Percentiles rank a stretch among this genome's conserved stretches.
phyloP scores from a whole-genome alignment of 805 yeast species.

The Wickerhamiella australiensis region DNA sequence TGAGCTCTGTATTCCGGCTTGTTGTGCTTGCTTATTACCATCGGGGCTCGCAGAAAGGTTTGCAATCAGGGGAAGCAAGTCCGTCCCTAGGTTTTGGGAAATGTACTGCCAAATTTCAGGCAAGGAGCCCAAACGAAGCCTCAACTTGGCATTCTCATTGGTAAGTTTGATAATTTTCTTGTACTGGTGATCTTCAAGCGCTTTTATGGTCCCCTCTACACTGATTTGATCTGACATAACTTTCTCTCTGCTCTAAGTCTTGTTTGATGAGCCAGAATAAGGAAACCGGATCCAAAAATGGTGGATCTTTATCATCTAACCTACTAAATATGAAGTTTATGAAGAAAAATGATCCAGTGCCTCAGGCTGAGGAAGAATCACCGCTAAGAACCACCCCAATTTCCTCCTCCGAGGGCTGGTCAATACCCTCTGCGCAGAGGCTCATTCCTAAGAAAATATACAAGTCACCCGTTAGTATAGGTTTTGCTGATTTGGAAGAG shows the following conservation, averaged over 20 bases:
- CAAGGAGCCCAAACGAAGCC: not conserved
- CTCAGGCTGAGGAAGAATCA: not conserved
- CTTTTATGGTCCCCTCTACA: not conserved
- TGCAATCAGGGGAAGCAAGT: constrained; percentile 8
- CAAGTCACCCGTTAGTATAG: not conserved
- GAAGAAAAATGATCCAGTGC: constrained; percentile 12
- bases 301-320: constrained; percentile 20
- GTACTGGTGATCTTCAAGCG: not conserved
- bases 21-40: constrained; percentile 8
- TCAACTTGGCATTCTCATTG: not conserved
- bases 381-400: not conserved
- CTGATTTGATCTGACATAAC: constrained; percentile 6
- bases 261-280: not conserved
- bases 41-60: constrained; percentile 10
- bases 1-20: not conserved
- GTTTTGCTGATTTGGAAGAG: constrained; percentile 8
- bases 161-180: constrained; percentile 2
- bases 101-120: constrained; percentile 1
- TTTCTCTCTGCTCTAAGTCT: not conserved
- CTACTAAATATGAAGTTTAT: constrained; percentile 24
- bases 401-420: constrained; percentile 1
- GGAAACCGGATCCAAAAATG: not conserved
- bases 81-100: not conserved
- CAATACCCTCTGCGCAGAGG: constrained; percentile 8
- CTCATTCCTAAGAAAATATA: constrained; percentile 2